phyloP scores from a whole-genome alignment of 345 rosid genomes.

The Combretum micranthum region DNA sequence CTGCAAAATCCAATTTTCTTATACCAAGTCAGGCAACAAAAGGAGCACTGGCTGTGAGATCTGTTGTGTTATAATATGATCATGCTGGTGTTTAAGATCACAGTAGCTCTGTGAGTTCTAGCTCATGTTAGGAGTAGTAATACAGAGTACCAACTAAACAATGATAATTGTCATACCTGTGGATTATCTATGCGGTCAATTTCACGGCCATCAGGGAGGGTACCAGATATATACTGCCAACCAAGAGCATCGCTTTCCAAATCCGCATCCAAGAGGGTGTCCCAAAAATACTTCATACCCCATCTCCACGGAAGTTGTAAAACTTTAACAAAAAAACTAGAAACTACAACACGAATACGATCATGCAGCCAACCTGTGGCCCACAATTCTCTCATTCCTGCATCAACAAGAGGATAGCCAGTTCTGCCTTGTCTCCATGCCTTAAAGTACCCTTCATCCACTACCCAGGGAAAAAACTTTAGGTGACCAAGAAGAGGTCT shows the following conservation, averaged over 20 bases:
- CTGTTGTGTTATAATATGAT: too few relatives aligned
- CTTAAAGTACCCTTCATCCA: slow-evolving; percentile 80
- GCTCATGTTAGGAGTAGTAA: not conserved
- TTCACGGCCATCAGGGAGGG: slow-evolving; percentile 89
- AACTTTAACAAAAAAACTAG: slow-evolving; percentile 97
- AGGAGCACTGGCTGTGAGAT: too few relatives aligned
- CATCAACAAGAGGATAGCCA: slow-evolving; percentile 96
- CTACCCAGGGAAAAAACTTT: slow-evolving; percentile 89
- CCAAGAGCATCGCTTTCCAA: slow-evolving; percentile 97
- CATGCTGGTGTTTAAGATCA: too few relatives aligned
- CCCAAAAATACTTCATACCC: slow-evolving; percentile 99
- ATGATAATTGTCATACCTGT: slow-evolving; percentile 31
- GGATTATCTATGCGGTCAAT: slow-evolving; percentile 91
- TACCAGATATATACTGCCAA: slow-evolving; percentile 97
- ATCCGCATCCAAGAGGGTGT: slow-evolving; percentile 93
- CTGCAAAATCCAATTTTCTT: too few relatives aligned
- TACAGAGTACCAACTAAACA: not conserved
- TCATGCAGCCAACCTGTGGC: slow-evolving; percentile 97
- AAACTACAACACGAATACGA: slow-evolving; percentile 90
- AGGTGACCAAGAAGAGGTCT: slow-evolving; percentile 91
- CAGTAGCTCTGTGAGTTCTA: too few relatives aligned
- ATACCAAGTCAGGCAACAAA: too few relatives aligned
- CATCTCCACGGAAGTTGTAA: slow-evolving; percentile 97
- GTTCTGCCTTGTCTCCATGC: slow-evolving; percentile 99
- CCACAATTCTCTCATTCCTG: slow-evolving; percentile 99